Base-by-base conservation (phyloP, 2,329 filamentous ascomycete species). In the Cladosporium austrohemisphaericum region DNA sequence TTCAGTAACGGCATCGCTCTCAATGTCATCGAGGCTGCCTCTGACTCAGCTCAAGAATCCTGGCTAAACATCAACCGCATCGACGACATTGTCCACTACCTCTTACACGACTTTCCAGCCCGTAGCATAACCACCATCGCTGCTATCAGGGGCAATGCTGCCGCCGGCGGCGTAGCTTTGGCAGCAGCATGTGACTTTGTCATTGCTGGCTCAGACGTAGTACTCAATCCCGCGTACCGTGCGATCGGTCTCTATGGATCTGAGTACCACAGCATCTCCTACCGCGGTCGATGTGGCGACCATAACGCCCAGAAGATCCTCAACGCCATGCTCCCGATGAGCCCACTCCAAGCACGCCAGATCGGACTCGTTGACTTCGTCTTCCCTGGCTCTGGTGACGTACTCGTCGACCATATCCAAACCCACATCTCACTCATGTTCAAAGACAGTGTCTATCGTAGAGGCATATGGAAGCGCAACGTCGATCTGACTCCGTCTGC, bases 51-150 rank as follows among this genome's bases (percentile, higher is more conserved):
- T 0, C 53, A 63, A 7, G 70, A 72, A 54, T 71, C 70, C 6
- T 73, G 69, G 69, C 57, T 62, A 32, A 72, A 71, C 56, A 72
- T 72, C 65, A 73, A 72, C 52, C 66, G 68, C 45, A 72, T 73
- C 55, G 62, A 73, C 50, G 69, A 72, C 52, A 65, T 71, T 11
- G 64, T 71, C 1, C 59, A 70, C 38, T 63, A 65, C 37, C 53
- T 73, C 1, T 57, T 73, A 4, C 60, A 68, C 22, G 66, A 69
- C 11, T 67, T 72, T 25, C 66, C 69, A 1, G 44, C 54, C 13
- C 59, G 60, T 4, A 59, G 59, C 40, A 68, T 72, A 46, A 55
- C 64, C 23, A 72, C 70, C 4, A 55, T 72, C 4, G 67, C 70
- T 18, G 69, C 66, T 5, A 52, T 72, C 8, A 59, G 70, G 16